A percentile compares a stretch with the other conserved stretches of the same genome.
Conservation (phyloP, 306 rosid species). For the cucumber (Cucumis sativus) region DNA sequence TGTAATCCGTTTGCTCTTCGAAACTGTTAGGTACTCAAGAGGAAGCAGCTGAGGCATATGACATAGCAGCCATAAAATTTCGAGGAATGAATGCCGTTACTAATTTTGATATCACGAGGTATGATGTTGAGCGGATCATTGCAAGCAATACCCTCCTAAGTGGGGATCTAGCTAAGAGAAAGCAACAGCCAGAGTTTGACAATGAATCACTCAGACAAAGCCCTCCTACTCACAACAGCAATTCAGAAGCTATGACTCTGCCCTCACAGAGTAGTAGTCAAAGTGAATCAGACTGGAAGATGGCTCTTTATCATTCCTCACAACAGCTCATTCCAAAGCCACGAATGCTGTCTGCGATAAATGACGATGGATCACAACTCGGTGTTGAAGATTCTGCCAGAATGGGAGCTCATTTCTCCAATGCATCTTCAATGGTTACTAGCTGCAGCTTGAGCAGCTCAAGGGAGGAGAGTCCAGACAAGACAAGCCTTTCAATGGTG, state of each 20-base stretch:
- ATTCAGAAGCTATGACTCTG: background rate
- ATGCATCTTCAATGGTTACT: slow-evolving; percentile 63
- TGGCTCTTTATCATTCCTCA: slow-evolving; percentile 34
- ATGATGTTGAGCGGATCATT: slow-evolving; percentile 73
- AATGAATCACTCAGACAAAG: slow-evolving; percentile 25
- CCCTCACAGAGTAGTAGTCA: slow-evolving; percentile 23
- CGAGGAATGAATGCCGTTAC: slow-evolving; percentile 79
- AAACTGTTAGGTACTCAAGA: slow-evolving; percentile 69
- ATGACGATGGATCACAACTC: background rate
- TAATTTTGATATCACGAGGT: slow-evolving; percentile 73
- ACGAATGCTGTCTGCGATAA: background rate
- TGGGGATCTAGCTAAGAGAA: slow-evolving; percentile 46
- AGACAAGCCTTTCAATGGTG: slow-evolving; percentile 29
- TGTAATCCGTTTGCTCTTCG: slow-evolving; percentile 3
- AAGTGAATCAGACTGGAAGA: slow-evolving; percentile 45
- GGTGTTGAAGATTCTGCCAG: slow-evolving; percentile 2
- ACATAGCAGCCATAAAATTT: slow-evolving; percentile 81
- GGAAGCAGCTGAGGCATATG: slow-evolving; percentile 95
- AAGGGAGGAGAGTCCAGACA: slow-evolving; percentile 49
- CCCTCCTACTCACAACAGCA: background rate
- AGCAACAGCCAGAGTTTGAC: slow-evolving; percentile 14
- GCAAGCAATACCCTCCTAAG: slow-evolving; percentile 64
- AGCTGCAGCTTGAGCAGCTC: slow-evolving; percentile 44
- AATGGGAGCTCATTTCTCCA: slow-evolving; percentile 41
- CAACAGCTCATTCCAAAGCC: slow-evolving; percentile 18